Percentiles rank a stretch among this genome's conserved stretches.
phyloP scores from a whole-genome alignment of 176 grass and related monocot genomes.

The Aegilops speltoides region DNA sequence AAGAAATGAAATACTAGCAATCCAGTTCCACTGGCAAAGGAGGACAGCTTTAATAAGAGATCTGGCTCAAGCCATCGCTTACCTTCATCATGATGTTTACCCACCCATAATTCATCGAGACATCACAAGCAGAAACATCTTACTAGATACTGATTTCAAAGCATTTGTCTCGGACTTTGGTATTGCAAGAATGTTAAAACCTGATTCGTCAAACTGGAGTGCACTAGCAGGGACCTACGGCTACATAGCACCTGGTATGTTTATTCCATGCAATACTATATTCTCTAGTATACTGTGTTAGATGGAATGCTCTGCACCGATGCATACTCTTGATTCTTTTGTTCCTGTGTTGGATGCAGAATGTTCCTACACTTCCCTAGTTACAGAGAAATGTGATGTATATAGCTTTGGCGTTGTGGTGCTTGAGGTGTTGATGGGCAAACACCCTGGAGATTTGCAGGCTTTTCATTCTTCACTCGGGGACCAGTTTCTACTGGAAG shows the following conservation, averaged over 20 bases:
- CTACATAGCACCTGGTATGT: constrained; percentile 37
- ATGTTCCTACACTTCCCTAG: background rate
- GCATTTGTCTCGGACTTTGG: constrained; percentile 33
- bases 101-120: constrained; percentile 28
- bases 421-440: constrained; percentile 30
- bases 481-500: background rate
- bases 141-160: constrained; percentile 26
- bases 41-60: constrained; percentile 5
- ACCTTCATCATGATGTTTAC: constrained; percentile 25
- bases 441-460: constrained; percentile 15
- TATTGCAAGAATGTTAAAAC: background rate
- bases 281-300: background rate
- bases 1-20: background rate
- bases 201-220: constrained; percentile 28
- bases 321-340: background rate
- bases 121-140: constrained; percentile 30
- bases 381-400: constrained; percentile 22
- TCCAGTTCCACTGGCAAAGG: constrained; percentile 4
- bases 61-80: constrained; percentile 30
- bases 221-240: constrained; percentile 28
- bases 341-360: background rate
- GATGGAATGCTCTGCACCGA: background rate
- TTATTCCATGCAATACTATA: background rate
- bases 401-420: constrained; percentile 29
- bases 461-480: background rate